Base-by-base conservation (phyloP, 352 stramenopile genomes). In the Pythium insidiosum region DNA sequence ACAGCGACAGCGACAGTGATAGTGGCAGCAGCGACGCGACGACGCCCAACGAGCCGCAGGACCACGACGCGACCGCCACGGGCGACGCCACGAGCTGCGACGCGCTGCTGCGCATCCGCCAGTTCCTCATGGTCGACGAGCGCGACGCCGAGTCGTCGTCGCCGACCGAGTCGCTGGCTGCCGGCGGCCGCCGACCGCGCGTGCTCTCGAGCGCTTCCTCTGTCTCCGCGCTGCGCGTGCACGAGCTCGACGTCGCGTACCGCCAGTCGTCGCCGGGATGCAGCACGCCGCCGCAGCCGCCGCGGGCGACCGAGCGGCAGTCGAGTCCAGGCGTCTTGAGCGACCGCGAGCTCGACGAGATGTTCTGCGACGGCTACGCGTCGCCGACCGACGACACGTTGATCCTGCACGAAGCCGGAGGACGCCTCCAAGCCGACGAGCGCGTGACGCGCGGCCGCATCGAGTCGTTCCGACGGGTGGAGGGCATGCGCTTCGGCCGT, bases 91-190 rank as follows among this genome's bases (percentile, higher is more conserved):
- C n/a, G 28, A 9, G 50, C 15, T 87, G 74, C 46, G 42, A 67
- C 2, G 56, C 65, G n/a, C 58, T 84, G 35, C 49, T 63, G 13
- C 43, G 73, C 10, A 66, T 88, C 21, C 61, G 72, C 6, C 63
- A 83, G 57, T 88, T 88, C 46, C 41, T 88, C 30, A 66, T 88
- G 51, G 72, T 84, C 24, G 58, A 71, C 41, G 64, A 83, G 16
- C 50, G 29, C 19, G 25, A 40, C 37, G 16, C 12, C 28, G 3
- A 38, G 5, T 7, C 20, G 19, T 9, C 29, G 19, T 25, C 31
- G 1, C 16, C 2, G 15, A 23, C 30, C 52, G 29, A 52, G 47
- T 2, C 43, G 38, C 9, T 13, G 9, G 28, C 9, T 15, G 15
- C 9, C 15, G 28, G 28, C 15, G 35, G 29, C 24, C 55, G 25